A percentile compares a stretch with the other conserved stretches of the same genome.
These are phyloP conservation scores for Ogataea parapolymorpha DNA, from an alignment of 805 yeast species.

Conservation along the genomic window DNA sequence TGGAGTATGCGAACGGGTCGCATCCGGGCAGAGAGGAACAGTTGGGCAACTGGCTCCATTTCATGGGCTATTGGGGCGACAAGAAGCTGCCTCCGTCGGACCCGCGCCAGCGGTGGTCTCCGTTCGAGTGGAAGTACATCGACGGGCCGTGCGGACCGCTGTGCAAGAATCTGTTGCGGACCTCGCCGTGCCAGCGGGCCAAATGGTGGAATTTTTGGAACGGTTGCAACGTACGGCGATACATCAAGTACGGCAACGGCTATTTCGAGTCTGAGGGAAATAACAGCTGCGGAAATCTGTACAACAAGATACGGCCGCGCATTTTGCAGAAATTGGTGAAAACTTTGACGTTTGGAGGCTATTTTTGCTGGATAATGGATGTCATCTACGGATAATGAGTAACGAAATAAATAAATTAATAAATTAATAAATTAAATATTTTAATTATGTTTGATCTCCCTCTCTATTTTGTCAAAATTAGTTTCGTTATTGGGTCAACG, in stretches of 20 bases:
- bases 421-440: background rate
- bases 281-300: slow-evolving; percentile 59
- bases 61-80: slow-evolving; percentile 90
- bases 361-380: slow-evolving; percentile 42
- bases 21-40: slow-evolving; percentile 48
- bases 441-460: slow-evolving; percentile 1
- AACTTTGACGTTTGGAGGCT: slow-evolving; percentile 43
- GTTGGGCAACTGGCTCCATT: slow-evolving; percentile 77
- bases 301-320: slow-evolving; percentile 22
- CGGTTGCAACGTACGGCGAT: slow-evolving; percentile 74
- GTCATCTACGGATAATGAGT: slow-evolving; percentile 35
- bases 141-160: slow-evolving; percentile 95
- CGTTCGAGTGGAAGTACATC: slow-evolving; percentile 86
- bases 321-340: slow-evolving; percentile 32
- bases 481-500: slow-evolving; percentile 41
- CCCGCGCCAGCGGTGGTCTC: slow-evolving; percentile 79
- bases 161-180: slow-evolving; percentile 66
- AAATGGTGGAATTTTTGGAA: slow-evolving; percentile 93
- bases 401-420: background rate
- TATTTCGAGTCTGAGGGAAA: slow-evolving; percentile 77
- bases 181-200: slow-evolving; percentile 72
- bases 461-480: slow-evolving; percentile 32
- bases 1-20: slow-evolving; percentile 46
- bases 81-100: slow-evolving; percentile 61
- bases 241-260: slow-evolving; percentile 80